Conservation (phyloP, 176 grass and related monocot species). For the Musa schizocarpa region DNA sequence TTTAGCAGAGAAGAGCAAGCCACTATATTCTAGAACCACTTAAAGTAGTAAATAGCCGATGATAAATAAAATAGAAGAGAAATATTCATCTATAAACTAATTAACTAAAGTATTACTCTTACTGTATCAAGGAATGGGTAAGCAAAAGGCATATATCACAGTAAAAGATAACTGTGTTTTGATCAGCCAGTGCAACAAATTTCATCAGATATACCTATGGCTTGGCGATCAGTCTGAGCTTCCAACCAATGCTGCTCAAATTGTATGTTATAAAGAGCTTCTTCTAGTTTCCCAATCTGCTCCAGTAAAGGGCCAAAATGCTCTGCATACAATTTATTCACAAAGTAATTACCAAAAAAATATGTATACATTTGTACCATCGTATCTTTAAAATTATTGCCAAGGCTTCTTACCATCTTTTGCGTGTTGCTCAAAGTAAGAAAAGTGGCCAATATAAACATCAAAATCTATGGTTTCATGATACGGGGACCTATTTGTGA, state of each 20-base stretch:
- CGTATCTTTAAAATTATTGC: background rate
- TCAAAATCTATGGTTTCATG: conserved; percentile 95
- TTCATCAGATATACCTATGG: conserved; percentile 37
- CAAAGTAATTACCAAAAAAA: conserved; percentile 8
- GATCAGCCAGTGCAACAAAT: background rate
- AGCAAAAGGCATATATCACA: background rate
- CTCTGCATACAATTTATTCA: conserved; percentile 38
- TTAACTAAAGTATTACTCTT: background rate
- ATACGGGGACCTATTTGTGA: conserved; percentile 76
- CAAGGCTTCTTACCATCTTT: conserved; percentile 59
- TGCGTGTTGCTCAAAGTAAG: conserved; percentile 71
- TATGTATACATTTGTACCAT: background rate
- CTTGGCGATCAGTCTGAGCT: conserved; percentile 92
- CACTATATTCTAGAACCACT: background rate
- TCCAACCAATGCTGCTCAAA: conserved; percentile 94
- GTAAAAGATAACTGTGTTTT: background rate
- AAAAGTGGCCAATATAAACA: conserved; percentile 68
- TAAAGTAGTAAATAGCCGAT: too few species aligned
- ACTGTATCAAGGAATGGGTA: background rate
- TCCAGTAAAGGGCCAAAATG: conserved; percentile 79
- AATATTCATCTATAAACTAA: background rate
- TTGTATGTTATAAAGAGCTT: conserved; percentile 85
- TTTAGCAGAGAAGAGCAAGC: background rate
- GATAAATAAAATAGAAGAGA: background rate
- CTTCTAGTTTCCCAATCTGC: conserved; percentile 86